A percentile compares a stretch with the other conserved stretches of the same genome.
phyloP scores from a whole-genome alignment of 768 basidiomycete genomes.

The Pleurotus tuoliensis region DNA sequence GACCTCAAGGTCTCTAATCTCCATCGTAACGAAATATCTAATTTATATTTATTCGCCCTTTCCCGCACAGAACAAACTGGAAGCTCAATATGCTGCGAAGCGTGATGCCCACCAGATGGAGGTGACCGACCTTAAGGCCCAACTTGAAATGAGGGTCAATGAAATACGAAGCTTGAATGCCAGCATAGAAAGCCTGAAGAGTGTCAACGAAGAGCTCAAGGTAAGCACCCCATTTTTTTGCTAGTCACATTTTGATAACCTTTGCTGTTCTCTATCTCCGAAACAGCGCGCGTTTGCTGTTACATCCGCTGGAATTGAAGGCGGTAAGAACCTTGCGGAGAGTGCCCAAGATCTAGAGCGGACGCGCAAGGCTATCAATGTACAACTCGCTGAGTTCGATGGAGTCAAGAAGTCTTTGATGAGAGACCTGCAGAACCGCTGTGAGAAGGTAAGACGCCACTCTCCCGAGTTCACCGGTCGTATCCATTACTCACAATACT shows the following conservation, averaged over 20 bases:
- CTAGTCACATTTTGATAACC: conserved; percentile 8
- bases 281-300: conserved; percentile 91
- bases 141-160: conserved; percentile 77
- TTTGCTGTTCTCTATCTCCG: conserved; percentile 9
- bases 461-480: neutral
- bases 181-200: conserved; percentile 89
- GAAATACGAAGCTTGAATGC: conserved; percentile 84
- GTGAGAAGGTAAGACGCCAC: conserved; percentile 77
- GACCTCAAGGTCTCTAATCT: conserved; percentile 72
- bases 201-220: conserved; percentile 97
- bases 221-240: conserved; percentile 36
- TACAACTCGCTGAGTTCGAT: conserved; percentile 98
- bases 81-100: conserved; percentile 89
- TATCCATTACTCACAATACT: conserved; percentile 15
- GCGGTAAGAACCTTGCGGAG: conserved; percentile 94
- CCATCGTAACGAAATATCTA: too few relatives aligned
- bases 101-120: conserved; percentile 87
- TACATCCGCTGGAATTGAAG: conserved; percentile 95
- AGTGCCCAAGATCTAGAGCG: conserved; percentile 97
- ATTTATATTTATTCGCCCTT: neutral
- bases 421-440: conserved; percentile 98
- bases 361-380: conserved; percentile 93
- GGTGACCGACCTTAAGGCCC: conserved; percentile 81
- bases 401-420: conserved; percentile 98
- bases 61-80: conserved; percentile 74